Base-by-base conservation (phyloP, 1,139 yeast species). In the Blastobotrys petasosporus region DNA sequence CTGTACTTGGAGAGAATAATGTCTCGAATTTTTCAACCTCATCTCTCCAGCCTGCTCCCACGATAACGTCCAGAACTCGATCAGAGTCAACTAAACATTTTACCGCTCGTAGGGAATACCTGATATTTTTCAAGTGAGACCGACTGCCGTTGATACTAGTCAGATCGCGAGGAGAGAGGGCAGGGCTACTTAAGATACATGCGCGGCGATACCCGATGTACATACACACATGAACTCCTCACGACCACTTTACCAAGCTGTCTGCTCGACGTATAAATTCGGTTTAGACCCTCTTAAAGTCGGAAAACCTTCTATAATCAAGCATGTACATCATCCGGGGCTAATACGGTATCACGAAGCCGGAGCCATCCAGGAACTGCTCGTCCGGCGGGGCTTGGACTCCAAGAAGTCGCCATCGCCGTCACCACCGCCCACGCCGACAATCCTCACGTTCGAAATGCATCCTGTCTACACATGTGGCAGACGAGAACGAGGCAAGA, bases 401-500 rank as follows among this genome's bases (percentile, higher is more conserved):
- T 74, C 72, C 66, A 85, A 84, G 45, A 20, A 41, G 11, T 28
- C 40, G 2, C 38, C 51, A 4, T 41, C 40, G 4, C 41, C 41
- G 28, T 35, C 32, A n/a, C 49, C 53, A 3, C 59, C 34, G 85
- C 86, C 3, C 10, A 65, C 68, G 28, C 87, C 90, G 0, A 73
- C 80, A 0, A 61, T 87, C 2, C 66, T 88, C 20, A 82, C 94
- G 1, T 88, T 87, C 66, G 87, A 90, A 62, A 86, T 88, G 64
- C 72, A 79, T 15, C 86, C 90, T 7, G 86, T 86, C 0, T 87
- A 85, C 60, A 88, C 97, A 0, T 92, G 94, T 15, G 97, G 97
- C 1, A 79, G 88, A 55, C 75, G 95, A 53, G 83, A 86, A 59
- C 77, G 77, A 52, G 78, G 69, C 44, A 64, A 69, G 43, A 59